Evolutionary conservation across 2,329 filamentous ascomycete genomes (phyloP).

Genomic region (Hymenoscyphus occultus): DNA sequence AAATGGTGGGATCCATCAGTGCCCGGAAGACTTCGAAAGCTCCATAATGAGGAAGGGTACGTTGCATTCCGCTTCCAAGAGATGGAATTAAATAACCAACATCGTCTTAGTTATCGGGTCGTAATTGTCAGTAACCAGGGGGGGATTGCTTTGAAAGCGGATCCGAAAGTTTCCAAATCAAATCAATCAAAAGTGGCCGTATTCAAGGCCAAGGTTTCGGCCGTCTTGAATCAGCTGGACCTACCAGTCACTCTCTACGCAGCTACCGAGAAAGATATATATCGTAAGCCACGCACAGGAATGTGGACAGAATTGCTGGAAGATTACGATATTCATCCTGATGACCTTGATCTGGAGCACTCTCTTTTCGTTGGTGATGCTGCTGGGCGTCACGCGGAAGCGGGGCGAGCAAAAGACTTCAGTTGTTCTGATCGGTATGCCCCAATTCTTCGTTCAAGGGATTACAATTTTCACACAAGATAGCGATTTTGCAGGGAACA

Average conservation of each 20-base stretch:
- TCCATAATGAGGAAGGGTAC: constrained; percentile 67
- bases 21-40: constrained; percentile 60
- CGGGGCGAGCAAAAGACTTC: constrained; percentile 54
- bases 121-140: constrained; percentile 88
- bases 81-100: constrained; percentile 6
- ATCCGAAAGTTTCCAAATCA: constrained; percentile 65
- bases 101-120: constrained; percentile 60
- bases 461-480: constrained; percentile 17
- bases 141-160: constrained; percentile 70
- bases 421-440: constrained; percentile 56
- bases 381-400: constrained; percentile 53
- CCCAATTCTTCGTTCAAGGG: background rate
- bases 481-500: constrained; percentile 81
- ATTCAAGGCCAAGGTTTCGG: constrained; percentile 79
- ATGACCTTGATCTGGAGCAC: constrained; percentile 61
- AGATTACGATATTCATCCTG: constrained; percentile 44
- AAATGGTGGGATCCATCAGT: constrained; percentile 85
- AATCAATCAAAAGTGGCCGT: constrained; percentile 66
- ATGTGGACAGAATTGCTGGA: constrained; percentile 76
- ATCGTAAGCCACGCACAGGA: constrained; percentile 79
- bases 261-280: constrained; percentile 77
- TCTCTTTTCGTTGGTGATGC: constrained; percentile 93
- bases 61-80: constrained; percentile 17
- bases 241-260: constrained; percentile 81
- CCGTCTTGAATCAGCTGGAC: constrained; percentile 68